Evolutionary conservation across 306 rosid species (phyloP).

Genomic region (Dalbergia oliveri): DNA sequence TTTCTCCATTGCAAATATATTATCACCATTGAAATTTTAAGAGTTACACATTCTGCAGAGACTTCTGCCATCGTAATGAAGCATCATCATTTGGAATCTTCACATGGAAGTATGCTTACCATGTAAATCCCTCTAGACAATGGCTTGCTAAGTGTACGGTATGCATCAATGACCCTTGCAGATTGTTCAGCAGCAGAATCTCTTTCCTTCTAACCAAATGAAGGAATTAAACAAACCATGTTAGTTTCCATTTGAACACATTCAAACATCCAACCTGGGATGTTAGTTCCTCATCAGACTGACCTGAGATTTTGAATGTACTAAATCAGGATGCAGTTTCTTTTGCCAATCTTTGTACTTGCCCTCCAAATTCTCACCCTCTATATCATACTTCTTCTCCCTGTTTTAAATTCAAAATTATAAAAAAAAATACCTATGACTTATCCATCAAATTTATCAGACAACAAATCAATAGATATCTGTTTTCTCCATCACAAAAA

Average conservation of each 20-base stretch:
- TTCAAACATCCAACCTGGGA: slow-evolving; percentile 10
- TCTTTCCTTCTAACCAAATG: slow-evolving; percentile 73
- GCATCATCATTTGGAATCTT: slow-evolving; percentile 26
- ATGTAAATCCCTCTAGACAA: slow-evolving; percentile 81
- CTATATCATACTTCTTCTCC: slow-evolving; percentile 76
- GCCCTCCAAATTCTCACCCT: slow-evolving; percentile 70
- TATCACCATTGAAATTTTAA: slow-evolving; percentile 36
- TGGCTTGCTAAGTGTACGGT: slow-evolving; percentile 79
- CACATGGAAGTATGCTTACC: slow-evolving; percentile 56
- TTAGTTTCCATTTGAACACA: slow-evolving; percentile 18
- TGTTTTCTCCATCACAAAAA: slow-evolving; percentile 18
- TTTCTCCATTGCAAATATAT: slow-evolving; percentile 1
- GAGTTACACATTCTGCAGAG: slow-evolving; percentile 19
- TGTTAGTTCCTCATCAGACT: slow-evolving; percentile 16
- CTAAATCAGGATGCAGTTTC: slow-evolving; percentile 95
- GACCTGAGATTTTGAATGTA: slow-evolving; percentile 94
- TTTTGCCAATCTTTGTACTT: slow-evolving; percentile 97
- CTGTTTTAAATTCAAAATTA: slow-evolving; percentile 47
- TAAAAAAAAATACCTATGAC: background rate
- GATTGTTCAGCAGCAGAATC: slow-evolving; percentile 94
- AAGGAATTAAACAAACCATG: slow-evolving; percentile 30
- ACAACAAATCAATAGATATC: slow-evolving; percentile 20
- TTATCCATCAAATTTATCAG: slow-evolving; percentile 27
- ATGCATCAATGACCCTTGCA: slow-evolving; percentile 91
- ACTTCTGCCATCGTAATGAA: slow-evolving; percentile 13